A percentile compares a stretch with the other conserved stretches of the same genome.
phyloP scores from a whole-genome alignment of 2,329 filamentous ascomycete species.

The Fusarium guadeloupense region DNA sequence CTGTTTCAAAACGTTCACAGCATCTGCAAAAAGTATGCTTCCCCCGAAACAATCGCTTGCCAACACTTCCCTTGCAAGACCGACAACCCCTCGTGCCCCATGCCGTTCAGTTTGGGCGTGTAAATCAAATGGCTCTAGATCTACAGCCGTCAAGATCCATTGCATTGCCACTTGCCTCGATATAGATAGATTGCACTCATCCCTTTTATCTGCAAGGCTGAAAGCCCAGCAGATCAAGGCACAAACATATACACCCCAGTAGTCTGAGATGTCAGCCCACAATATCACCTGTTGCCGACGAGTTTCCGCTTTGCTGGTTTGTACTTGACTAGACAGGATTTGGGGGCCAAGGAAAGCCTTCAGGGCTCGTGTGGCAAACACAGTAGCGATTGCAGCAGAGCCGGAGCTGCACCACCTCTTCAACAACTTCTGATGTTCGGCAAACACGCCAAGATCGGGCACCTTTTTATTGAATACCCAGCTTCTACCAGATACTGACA shows the following conservation, averaged over 20 bases:
- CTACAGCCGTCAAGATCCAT: slow-evolving; percentile 55
- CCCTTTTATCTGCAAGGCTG: slow-evolving; percentile 48
- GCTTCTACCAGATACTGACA: slow-evolving; percentile 66
- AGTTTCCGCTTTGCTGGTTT: slow-evolving; percentile 5
- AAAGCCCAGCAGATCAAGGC: slow-evolving; percentile 69
- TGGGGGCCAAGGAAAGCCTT: slow-evolving; percentile 53
- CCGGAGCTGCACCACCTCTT: slow-evolving; percentile 57
- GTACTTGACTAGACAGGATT: neutral
- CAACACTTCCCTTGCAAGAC: slow-evolving; percentile 57
- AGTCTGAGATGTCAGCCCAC: slow-evolving; percentile 57
- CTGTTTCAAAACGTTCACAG: slow-evolving; percentile 61
- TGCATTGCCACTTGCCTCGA: slow-evolving; percentile 44
- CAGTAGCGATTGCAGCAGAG: slow-evolving; percentile 56
- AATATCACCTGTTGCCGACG: slow-evolving; percentile 16
- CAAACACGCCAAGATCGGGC: slow-evolving; percentile 53
- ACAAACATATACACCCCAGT: slow-evolving; percentile 66
- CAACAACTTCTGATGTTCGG: slow-evolving; percentile 58
- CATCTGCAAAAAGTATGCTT: slow-evolving; percentile 61
- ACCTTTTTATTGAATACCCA: slow-evolving; percentile 68
- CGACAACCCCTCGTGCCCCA: slow-evolving; percentile 58
- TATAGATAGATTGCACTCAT: slow-evolving; percentile 27
- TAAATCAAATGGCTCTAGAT: slow-evolving; percentile 52
- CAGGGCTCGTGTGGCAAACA: slow-evolving; percentile 63
- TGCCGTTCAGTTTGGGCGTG: slow-evolving; percentile 50
- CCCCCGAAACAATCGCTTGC: slow-evolving; percentile 60